Evolutionary conservation across 2,329 filamentous ascomycete species (phyloP).

Genomic region (Niveomyces coronatus): DNA sequence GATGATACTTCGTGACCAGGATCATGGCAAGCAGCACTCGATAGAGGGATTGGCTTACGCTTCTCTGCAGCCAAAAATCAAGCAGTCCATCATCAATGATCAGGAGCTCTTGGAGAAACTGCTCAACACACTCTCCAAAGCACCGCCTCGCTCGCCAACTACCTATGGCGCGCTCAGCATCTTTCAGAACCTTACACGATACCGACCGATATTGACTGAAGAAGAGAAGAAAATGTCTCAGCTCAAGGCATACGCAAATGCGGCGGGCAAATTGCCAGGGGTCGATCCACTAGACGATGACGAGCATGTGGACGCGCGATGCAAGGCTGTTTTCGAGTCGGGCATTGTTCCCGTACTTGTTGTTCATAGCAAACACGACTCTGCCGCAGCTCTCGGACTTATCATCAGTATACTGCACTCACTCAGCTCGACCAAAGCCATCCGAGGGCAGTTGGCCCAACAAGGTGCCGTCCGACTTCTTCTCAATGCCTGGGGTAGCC

Average conservation of each 20-base stretch:
- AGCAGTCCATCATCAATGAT: constrained; percentile 68
- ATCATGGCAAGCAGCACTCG: constrained; percentile 53
- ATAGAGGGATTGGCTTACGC: constrained; percentile 90
- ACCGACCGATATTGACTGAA: constrained; percentile 67
- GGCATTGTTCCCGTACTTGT: constrained; percentile 70
- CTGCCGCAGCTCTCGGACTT: constrained; percentile 58
- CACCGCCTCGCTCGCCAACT: constrained; percentile 54
- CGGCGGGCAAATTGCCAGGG: constrained; percentile 54
- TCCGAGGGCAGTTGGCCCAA: constrained; percentile 74
- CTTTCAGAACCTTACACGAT: constrained; percentile 73
- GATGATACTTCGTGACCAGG: constrained; percentile 51
- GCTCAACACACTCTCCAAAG: constrained; percentile 49
- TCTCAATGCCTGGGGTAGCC: constrained; percentile 56
- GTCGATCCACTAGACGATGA: constrained; percentile 66
- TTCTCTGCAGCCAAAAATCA: constrained; percentile 74
- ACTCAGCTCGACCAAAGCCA: constrained; percentile 60
- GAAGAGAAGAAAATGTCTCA: constrained; percentile 89
- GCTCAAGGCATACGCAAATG: constrained; percentile 88
- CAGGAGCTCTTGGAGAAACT: constrained; percentile 57
- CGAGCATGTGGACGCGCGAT: constrained; percentile 63
- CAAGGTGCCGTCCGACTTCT: constrained; percentile 88
- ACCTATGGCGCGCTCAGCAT: constrained; percentile 83
- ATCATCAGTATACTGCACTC: constrained; percentile 69
- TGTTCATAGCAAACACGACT: constrained; percentile 62
- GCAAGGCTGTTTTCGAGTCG: constrained; percentile 67